Evolutionary conservation across 345 rosid species (phyloP).

Genomic region (Eucalyptus curtisii): DNA sequence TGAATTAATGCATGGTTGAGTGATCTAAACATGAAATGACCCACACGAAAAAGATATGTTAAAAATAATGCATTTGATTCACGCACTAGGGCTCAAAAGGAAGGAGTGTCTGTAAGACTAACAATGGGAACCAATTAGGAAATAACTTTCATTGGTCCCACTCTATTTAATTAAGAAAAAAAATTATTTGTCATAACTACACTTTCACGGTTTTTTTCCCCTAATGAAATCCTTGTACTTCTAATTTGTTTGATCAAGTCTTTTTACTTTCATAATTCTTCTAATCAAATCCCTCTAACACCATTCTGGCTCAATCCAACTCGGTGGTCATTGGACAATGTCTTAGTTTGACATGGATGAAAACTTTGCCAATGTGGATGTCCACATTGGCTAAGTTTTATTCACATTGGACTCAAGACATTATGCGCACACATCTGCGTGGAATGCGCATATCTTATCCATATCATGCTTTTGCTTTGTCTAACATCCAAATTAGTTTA

Average conservation of each 20-base stretch:
- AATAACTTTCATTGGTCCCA: background rate
- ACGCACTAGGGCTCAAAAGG: background rate
- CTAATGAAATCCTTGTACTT: background rate
- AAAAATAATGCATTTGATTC: background rate
- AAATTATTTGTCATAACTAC: background rate
- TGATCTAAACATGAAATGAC: background rate
- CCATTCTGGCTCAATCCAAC: background rate
- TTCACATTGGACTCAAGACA: too few species aligned
- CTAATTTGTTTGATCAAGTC: background rate
- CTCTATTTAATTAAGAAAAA: background rate
- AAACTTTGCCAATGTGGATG: too few species aligned
- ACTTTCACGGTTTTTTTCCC: background rate
- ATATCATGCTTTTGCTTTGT: background rate
- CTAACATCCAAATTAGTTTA: background rate
- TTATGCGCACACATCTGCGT: background rate
- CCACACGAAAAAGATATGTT: background rate
- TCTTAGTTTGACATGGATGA: background rate
- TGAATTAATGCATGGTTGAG: background rate
- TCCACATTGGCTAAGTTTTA: background rate
- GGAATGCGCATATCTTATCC: background rate
- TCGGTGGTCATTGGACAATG: background rate
- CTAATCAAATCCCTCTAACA: background rate
- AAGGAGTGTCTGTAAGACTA: background rate
- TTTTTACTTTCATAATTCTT: background rate
- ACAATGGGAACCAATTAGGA: background rate